phyloP scores from a whole-genome alignment of 495 filamentous ascomycete genomes.

The Tuber umbilicatum region DNA sequence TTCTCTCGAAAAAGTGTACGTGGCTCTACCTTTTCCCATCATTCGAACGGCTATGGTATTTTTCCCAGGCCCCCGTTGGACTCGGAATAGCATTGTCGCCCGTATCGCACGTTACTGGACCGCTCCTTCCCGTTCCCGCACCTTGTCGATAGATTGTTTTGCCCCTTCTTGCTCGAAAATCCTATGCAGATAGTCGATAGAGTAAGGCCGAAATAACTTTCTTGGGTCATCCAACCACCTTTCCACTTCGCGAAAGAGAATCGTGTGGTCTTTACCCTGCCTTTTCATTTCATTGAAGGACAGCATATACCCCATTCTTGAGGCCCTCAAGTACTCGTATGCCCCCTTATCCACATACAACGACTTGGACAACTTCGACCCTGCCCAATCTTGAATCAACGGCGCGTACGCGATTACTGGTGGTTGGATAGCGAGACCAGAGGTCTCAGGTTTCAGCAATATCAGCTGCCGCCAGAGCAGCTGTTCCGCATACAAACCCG shows the following conservation, averaged over 20 bases:
- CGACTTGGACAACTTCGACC: conserved; percentile 41
- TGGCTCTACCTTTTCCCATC: background rate
- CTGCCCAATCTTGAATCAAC: conserved; percentile 43
- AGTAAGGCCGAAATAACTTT: background rate
- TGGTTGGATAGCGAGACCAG: conserved; percentile 12
- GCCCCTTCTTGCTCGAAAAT: conserved; percentile 4
- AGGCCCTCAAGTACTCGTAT: conserved; percentile 24
- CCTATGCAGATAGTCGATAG: conserved; percentile 5
- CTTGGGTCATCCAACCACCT: background rate
- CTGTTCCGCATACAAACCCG: conserved; percentile 41
- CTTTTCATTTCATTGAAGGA: conserved; percentile 1
- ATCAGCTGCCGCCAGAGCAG: conserved; percentile 28
- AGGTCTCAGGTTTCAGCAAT: conserved; percentile 14
- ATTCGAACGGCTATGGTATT: background rate
- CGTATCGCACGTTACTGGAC: background rate
- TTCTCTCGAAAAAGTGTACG: background rate
- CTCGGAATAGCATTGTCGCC: background rate
- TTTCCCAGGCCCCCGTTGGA: background rate
- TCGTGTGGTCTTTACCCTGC: conserved; percentile 3
- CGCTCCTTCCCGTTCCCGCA: background rate
- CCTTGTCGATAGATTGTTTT: background rate
- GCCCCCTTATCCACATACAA: conserved; percentile 38
- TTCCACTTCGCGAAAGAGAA: conserved; percentile 2
- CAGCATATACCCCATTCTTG: background rate
- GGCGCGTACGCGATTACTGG: conserved; percentile 32